phyloP scores from a whole-genome alignment of 192 early-diverging fungal species.

The Backusella luteola region DNA sequence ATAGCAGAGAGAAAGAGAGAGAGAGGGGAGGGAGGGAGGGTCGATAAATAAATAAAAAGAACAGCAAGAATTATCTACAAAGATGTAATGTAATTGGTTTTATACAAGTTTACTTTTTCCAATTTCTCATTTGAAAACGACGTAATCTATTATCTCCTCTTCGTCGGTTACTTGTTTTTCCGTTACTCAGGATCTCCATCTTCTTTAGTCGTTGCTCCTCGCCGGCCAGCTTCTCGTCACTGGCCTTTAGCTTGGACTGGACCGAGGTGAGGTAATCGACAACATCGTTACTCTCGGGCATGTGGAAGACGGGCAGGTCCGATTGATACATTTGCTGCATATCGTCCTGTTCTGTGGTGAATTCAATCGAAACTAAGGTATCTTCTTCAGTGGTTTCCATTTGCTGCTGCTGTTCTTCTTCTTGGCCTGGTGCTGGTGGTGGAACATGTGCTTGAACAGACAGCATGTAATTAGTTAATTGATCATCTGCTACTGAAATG shows the following conservation, averaged over 20 bases:
- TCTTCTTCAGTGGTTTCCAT: neutral
- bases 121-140: neutral
- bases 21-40: neutral
- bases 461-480: neutral
- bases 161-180: neutral
- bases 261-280: conserved; percentile 6
- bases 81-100: neutral
- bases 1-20: neutral
- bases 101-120: neutral
- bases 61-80: neutral
- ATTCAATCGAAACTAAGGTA: neutral
- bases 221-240: neutral
- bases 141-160: conserved; percentile 3
- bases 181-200: neutral
- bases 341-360: neutral
- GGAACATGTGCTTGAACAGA: neutral
- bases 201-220: conserved; percentile 1
- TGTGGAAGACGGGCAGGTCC: conserved; percentile 2
- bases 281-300: conserved; percentile 16
- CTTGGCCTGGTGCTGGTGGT: neutral
- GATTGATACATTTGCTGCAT: neutral
- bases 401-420: neutral
- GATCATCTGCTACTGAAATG: neutral
- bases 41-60: neutral
- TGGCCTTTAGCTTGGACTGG: neutral